A percentile compares a stretch with the other conserved stretches of the same genome.
phyloP scores from a whole-genome alignment of 805 yeast genomes.

The Ogataea pini region DNA sequence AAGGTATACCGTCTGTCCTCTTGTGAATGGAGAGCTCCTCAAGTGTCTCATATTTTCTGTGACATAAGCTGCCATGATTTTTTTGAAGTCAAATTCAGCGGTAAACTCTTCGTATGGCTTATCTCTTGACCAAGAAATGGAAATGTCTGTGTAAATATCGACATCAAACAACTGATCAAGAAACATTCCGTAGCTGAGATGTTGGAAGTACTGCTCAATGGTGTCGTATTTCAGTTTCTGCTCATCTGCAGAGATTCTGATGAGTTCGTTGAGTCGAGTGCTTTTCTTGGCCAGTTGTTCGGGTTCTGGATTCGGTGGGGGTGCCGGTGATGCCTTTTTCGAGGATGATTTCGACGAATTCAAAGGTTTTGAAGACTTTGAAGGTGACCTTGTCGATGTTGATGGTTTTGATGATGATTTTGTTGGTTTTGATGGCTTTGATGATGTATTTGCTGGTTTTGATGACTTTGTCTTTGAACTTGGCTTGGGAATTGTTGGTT shows the following conservation, averaged over 20 bases:
- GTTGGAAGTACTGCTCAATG: conserved; percentile 53
- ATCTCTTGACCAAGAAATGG: conserved; percentile 44
- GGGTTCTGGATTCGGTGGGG: neutral
- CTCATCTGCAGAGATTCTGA: conserved; percentile 21
- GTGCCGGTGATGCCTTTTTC: neutral
- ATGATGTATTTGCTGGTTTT: no score
- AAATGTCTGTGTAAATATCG: conserved; percentile 47
- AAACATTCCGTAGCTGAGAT: conserved; percentile 61
- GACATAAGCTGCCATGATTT: conserved; percentile 48
- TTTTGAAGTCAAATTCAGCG: conserved; percentile 44
- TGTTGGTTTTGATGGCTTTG: neutral
- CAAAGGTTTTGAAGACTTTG: neutral
- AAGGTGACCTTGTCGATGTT: no score
- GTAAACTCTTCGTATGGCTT: conserved; percentile 39
- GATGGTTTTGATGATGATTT: neutral
- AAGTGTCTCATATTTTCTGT: conserved; percentile 53
- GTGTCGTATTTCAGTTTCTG: conserved; percentile 41
- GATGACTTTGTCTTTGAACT: no score
- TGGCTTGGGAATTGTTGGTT: no score
- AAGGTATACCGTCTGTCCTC: conserved; percentile 59
- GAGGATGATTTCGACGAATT: neutral
- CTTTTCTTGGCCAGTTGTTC: no score
- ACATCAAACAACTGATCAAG: conserved; percentile 58
- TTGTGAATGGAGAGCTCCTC: conserved; percentile 59
- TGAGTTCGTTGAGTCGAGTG: conserved; percentile 19